phyloP scores from a whole-genome alignment of 2,329 filamentous ascomycete species.

The Davidsoniella neocaledoniae region DNA sequence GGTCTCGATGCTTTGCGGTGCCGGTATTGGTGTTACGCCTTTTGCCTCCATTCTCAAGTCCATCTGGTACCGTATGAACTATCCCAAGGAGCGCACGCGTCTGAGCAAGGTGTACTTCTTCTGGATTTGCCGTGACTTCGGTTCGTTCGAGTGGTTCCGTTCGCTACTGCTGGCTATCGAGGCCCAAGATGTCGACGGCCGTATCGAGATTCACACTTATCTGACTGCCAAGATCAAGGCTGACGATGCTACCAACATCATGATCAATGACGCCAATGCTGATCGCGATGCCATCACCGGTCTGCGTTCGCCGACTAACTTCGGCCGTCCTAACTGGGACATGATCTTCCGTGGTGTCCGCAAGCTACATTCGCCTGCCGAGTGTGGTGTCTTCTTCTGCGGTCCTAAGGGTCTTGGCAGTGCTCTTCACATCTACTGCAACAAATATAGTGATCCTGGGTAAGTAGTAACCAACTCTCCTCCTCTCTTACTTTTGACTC shows the following conservation, averaged over 20 bases:
- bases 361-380: conserved; percentile 57
- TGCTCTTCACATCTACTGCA: conserved; percentile 65
- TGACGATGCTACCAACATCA: conserved; percentile 77
- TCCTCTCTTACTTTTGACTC: background rate
- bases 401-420: conserved; percentile 67
- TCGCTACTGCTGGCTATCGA: conserved; percentile 72
- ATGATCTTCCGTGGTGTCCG: conserved; percentile 74
- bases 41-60: conserved; percentile 79
- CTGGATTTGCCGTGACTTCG: conserved; percentile 81
- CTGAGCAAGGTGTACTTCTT: conserved; percentile 83
- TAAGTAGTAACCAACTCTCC: conserved; percentile 28
- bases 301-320: conserved; percentile 66
- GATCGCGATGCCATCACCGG: conserved; percentile 76
- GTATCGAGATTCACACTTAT: conserved; percentile 82
- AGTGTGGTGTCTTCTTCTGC: conserved; percentile 72
- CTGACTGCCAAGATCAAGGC: conserved; percentile 74
- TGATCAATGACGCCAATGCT: conserved; percentile 78
- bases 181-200: conserved; percentile 65
- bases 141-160: conserved; percentile 79
- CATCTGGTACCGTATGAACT: conserved; percentile 89
- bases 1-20: conserved; percentile 60
- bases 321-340: conserved; percentile 77
- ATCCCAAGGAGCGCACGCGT: conserved; percentile 61
- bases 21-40: conserved; percentile 72
- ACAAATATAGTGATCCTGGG: conserved; percentile 72